Evolutionary conservation across 2,329 filamentous ascomycete species (phyloP), one percentile per base, ranked within the genome.

Genomic region (Drechmeria coniospora): DNA sequence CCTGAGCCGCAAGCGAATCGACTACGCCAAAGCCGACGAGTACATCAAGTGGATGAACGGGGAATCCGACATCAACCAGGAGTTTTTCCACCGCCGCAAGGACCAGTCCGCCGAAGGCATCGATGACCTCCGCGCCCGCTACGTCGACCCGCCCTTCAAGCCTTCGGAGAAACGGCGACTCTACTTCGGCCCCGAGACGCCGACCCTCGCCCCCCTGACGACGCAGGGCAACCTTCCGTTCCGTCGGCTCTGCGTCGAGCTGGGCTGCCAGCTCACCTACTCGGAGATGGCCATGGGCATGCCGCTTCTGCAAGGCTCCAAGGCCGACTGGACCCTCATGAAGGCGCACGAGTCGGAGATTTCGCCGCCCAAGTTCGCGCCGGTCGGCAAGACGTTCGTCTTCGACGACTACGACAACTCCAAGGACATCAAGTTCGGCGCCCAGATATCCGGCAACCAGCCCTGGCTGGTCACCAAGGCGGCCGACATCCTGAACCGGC

Each of bases 201-300:
- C 90, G 1, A 73, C 86, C 8, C 62, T 98, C n/a, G 90, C 90
- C 4, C 90, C 90, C 20, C 65, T 98, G 26, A 98, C 90, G 1
- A 98, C 90, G 0, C 90, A 95, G 55, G 90, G 90, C 25, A 98
- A 98, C 44, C 64, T 95, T 26, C 90, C 90, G 1, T 98, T 93
- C 60, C 77, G 90, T 31, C 73, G 90, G 27, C 69, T 98, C 17
- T 94, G 86, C 45, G 76, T 83, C 9, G 79, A 86, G 30, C 67
- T 95, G 15, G 90, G 90, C 20, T 86, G 84, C 16, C 79, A 94
- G 47, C 65, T 92, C 26, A 98, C 90, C 0, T 98, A 93, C 60
- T 95, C 87, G 0, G 90, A 98, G 54, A 98, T 98, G 90, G 90
- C 87, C 4, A 80, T 98, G 68, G 76, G 82, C 16, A 60, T 92